These are phyloP conservation scores for Coniella lustricola DNA, from an alignment of 2,329 filamentous ascomycete genomes.

Conservation along the genomic window DNA sequence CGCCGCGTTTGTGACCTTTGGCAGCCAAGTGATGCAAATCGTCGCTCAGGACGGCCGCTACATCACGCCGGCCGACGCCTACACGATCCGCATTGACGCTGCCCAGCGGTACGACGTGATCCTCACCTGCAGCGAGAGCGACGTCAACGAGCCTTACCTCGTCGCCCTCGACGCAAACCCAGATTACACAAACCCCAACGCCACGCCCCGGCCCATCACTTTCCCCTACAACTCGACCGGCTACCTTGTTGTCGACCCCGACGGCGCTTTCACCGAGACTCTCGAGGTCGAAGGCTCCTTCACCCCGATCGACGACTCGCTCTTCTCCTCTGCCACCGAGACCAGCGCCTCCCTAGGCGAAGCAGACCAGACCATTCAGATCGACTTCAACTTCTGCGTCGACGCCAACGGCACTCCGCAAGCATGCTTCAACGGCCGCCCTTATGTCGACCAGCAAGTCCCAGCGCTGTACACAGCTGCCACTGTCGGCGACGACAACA, in stretches of 20 bases:
- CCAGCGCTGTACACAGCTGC: conserved; percentile 67
- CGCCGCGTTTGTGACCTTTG: conserved; percentile 36
- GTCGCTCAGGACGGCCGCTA: conserved; percentile 39
- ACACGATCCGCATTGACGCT: conserved; percentile 34
- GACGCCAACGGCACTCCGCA: conserved; percentile 57
- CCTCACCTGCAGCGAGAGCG: conserved; percentile 27
- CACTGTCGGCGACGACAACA: conserved; percentile 41
- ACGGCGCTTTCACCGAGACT: conserved; percentile 20
- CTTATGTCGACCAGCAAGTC: conserved; percentile 61
- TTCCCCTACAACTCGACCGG: conserved; percentile 38
- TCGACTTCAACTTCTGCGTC: conserved; percentile 51
- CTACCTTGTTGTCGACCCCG: conserved; percentile 32
- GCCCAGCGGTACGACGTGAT: conserved; percentile 41
- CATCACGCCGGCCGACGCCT: conserved; percentile 27
- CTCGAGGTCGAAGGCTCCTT: conserved; percentile 28
- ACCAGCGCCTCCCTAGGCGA: conserved; percentile 40
- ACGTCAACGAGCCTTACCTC: conserved; percentile 37
- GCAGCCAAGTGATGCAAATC: conserved; percentile 36
- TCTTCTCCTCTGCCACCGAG: conserved; percentile 47
- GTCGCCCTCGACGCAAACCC: conserved; percentile 37
- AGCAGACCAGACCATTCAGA: conserved; percentile 48
- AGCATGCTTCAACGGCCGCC: conserved; percentile 56
- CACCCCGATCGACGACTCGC: conserved; percentile 55
- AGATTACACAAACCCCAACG: conserved; percentile 29
- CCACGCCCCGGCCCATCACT: conserved; percentile 16